phyloP scores from a whole-genome alignment of 2,329 filamentous ascomycete species.

The Hypoxylon sp. region DNA sequence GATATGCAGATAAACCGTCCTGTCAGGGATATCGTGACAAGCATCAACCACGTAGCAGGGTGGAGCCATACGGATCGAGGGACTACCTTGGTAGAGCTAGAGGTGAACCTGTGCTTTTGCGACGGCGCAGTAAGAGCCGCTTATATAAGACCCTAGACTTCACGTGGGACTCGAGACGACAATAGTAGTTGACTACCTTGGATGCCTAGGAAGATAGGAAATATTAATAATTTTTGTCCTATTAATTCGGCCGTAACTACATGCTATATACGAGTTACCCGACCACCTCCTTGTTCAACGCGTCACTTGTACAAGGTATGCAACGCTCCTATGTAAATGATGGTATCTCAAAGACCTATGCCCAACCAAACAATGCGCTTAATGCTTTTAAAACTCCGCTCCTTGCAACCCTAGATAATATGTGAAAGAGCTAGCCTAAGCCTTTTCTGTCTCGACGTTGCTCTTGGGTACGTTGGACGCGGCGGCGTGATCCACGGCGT shows the following conservation, averaged over 20 bases:
- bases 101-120: not conserved
- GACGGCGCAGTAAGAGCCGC: not conserved
- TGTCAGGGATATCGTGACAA: too few species aligned
- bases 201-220: too few species aligned
- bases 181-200: not conserved
- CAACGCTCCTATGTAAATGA: conserved; percentile 3
- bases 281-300: conserved; percentile 1
- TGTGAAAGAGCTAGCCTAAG: conserved; percentile 14
- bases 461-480: conserved; percentile 47
- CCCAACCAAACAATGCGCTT: conserved; percentile 7
- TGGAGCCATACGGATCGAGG: too few species aligned
- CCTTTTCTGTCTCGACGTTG: conserved; percentile 39
- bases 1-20: too few species aligned
- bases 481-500: conserved; percentile 46
- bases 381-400: not conserved
- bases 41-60: too few species aligned
- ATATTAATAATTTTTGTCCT: conserved; percentile 6
- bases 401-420: not conserved
- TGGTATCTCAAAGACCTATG: conserved; percentile 17
- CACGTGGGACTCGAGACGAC: not conserved
- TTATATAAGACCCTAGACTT: not conserved
- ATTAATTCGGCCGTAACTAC: conserved; percentile 16
- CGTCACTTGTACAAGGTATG: conserved; percentile 12
- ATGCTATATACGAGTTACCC: conserved; percentile 18
- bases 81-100: too few species aligned